Percentiles rank a stretch among this genome's conserved stretches.
phyloP scores from a whole-genome alignment of 768 basidiomycete genomes.

The Auricularia auricula-judae region DNA sequence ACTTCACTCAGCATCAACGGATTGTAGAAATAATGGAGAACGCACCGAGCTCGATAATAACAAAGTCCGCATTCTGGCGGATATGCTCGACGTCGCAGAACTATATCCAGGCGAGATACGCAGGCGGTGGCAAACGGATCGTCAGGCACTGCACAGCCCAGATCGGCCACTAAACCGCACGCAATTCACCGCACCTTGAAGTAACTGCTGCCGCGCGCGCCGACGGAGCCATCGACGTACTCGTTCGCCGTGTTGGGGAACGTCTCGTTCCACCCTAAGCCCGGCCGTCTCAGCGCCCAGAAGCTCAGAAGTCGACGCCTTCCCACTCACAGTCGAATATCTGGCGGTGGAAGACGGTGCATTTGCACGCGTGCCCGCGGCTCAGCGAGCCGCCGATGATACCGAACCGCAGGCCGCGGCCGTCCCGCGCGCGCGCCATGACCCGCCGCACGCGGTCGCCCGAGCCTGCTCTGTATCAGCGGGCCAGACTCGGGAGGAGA shows the following conservation, averaged over 20 bases:
- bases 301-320: not conserved
- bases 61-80: constrained; percentile 2
- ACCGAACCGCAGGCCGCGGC: not conserved
- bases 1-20: no score
- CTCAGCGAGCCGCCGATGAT: constrained; percentile 4
- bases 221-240: constrained; percentile 3
- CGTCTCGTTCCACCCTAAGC: constrained; percentile 4
- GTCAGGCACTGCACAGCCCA: not conserved
- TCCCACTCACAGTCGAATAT: constrained; percentile 2
- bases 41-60: not conserved
- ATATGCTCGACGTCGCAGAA: constrained; percentile 3
- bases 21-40: no score
- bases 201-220: constrained; percentile 2
- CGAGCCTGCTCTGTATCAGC: not conserved
- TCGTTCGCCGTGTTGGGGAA: constrained; percentile 1
- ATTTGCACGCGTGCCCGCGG: constrained; percentile 5
- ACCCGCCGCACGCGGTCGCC: constrained; percentile 3
- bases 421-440: not conserved
- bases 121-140: not conserved
- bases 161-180: no score
- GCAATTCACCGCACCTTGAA: constrained; percentile 2
- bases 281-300: not conserved
- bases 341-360: constrained; percentile 3
- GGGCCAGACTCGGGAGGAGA: no score
- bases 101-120: not conserved